Conservation (phyloP, 805 yeast genomes). For the Kazachstania viticola region DNA sequence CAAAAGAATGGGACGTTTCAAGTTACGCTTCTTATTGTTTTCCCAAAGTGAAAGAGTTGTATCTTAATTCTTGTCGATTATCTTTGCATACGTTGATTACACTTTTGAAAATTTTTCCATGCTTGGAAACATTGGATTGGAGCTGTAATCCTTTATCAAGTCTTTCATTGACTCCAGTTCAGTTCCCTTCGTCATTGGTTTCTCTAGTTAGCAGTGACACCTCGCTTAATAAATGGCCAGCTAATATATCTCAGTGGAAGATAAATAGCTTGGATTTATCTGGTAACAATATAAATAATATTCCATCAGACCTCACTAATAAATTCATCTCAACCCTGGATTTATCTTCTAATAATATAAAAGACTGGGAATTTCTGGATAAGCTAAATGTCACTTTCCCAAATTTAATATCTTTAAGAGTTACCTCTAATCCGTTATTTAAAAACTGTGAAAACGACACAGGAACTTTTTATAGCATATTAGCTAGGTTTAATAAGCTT, state of each 20-base stretch:
- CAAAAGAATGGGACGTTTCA: neutral
- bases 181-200: constrained; percentile 32
- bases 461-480: constrained; percentile 22
- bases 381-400: constrained; percentile 30
- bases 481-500: constrained; percentile 36
- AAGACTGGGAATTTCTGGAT: constrained; percentile 40
- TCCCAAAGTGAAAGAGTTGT: constrained; percentile 10
- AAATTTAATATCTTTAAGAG: constrained; percentile 33
- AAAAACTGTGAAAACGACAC: constrained; percentile 14
- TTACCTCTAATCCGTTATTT: constrained; percentile 43
- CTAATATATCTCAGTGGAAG: neutral
- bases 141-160: constrained; percentile 10
- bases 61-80: constrained; percentile 17
- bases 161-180: no score
- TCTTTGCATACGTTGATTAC: neutral
- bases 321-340: constrained; percentile 32
- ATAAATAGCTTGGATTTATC: constrained; percentile 7
- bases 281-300: neutral
- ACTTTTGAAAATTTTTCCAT: constrained; percentile 27
- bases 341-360: constrained; percentile 39
- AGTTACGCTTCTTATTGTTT: neutral
- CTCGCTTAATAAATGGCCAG: constrained; percentile 8
- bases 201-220: constrained; percentile 4
- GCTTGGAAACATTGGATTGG: constrained; percentile 14
- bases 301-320: no score